These are phyloP conservation scores for Emergomyces orientalis DNA, from an alignment of 2,329 filamentous ascomycete species.

Conservation along the genomic window DNA sequence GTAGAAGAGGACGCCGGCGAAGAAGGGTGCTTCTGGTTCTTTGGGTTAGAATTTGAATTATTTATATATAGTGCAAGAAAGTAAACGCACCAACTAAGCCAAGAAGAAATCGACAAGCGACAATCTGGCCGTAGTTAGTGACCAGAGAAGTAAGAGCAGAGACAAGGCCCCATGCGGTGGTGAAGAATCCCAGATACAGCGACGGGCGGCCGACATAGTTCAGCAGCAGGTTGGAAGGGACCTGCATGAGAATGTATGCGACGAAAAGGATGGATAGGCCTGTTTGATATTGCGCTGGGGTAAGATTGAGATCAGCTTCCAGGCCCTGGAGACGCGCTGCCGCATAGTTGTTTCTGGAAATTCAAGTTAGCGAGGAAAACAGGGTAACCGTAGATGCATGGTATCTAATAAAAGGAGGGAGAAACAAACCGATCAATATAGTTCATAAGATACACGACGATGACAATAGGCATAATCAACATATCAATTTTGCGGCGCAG, in stretches of 20 bases:
- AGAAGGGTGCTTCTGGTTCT: conserved; percentile 37
- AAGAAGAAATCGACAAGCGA: conserved; percentile 39
- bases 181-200: conserved; percentile 38
- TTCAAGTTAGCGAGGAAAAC: not conserved
- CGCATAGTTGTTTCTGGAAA: conserved; percentile 38
- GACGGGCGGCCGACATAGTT: conserved; percentile 37
- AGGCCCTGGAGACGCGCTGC: conserved; percentile 38
- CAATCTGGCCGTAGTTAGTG: conserved; percentile 33
- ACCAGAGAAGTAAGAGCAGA: conserved; percentile 38
- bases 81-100: conserved; percentile 29
- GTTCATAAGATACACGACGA: conserved; percentile 38
- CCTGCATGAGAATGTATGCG: conserved; percentile 38
- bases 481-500: conserved; percentile 31
- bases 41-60: not conserved
- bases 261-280: conserved; percentile 38
- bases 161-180: conserved; percentile 38
- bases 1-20: conserved; percentile 41
- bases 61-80: conserved; percentile 10
- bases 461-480: conserved; percentile 34
- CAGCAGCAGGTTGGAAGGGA: conserved; percentile 40
- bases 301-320: conserved; percentile 29
- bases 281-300: conserved; percentile 31
- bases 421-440: conserved; percentile 34
- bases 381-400: not conserved
- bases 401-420: conserved; percentile 9